A percentile compares a stretch with the other conserved stretches of the same genome.
These are phyloP conservation scores for Coffea eugenioides DNA, from an alignment of 257 asterid species.

Conservation along the genomic window DNA sequence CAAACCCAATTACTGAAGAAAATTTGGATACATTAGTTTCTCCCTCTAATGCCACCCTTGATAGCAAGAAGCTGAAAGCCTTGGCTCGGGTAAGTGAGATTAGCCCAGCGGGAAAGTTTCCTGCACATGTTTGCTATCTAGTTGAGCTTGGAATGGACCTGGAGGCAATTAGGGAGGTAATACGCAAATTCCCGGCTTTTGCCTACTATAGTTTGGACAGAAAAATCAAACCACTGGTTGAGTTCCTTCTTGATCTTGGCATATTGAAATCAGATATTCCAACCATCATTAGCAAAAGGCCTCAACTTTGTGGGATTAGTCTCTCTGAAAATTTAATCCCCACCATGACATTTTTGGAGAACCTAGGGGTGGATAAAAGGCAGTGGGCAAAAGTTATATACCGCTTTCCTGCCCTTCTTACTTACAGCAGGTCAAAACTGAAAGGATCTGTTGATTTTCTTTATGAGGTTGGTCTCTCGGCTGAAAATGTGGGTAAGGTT, in stretches of 20 bases:
- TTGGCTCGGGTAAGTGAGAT: conserved; percentile 72
- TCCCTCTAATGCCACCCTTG: conserved; percentile 38
- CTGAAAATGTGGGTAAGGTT: conserved; percentile 76
- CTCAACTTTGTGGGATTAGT: conserved; percentile 96
- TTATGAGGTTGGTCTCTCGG: conserved; percentile 82
- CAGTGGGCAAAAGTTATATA: conserved; percentile 93
- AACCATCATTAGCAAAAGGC: conserved; percentile 68
- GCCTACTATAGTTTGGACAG: conserved; percentile 93
- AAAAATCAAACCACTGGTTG: conserved; percentile 86
- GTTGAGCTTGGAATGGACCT: conserved; percentile 89
- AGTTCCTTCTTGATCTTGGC: conserved; percentile 83
- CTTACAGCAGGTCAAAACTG: conserved; percentile 77
- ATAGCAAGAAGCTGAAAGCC: conserved; percentile 65
- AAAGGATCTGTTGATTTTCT: conserved; percentile 73
- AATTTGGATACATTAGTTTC: conserved; percentile 36
- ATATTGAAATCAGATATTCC: conserved; percentile 67
- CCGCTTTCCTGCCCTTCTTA: conserved; percentile 91
- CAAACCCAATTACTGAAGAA: conserved; percentile 37
- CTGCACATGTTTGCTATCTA: conserved; percentile 72
- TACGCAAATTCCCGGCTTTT: conserved; percentile 87
- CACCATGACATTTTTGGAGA: conserved; percentile 82
- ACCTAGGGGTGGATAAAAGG: conserved; percentile 73
- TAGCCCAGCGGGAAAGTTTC: conserved; percentile 64
- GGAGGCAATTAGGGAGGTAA: conserved; percentile 58
- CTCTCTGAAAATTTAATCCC: conserved; percentile 87